Conservation (phyloP, 768 basidiomycete genomes). For the Boletellus emodensis region DNA sequence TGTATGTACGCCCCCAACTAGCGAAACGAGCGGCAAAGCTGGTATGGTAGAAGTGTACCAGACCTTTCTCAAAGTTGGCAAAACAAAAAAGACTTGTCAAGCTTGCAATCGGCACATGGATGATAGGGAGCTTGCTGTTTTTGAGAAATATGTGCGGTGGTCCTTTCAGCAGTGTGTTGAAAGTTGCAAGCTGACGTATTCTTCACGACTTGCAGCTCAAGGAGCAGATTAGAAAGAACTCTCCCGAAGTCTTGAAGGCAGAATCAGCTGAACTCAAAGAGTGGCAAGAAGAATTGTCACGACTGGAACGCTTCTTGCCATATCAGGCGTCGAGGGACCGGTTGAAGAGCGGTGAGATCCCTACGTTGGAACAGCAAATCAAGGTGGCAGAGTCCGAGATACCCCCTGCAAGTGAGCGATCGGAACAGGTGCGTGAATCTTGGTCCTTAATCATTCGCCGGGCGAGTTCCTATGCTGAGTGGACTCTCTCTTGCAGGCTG, state of each 20-base stretch:
- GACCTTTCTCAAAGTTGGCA: constrained; percentile 51
- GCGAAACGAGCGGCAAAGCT: constrained; percentile 21
- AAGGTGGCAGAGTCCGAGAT: constrained; percentile 52
- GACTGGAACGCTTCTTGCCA: constrained; percentile 58
- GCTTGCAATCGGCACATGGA: constrained; percentile 72
- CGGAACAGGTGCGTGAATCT: constrained; percentile 56
- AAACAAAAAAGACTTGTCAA: constrained; percentile 63
- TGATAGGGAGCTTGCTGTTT: constrained; percentile 48
- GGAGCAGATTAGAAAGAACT: constrained; percentile 54
- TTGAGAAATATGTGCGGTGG: constrained; percentile 65
- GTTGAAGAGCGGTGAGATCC: constrained; percentile 60
- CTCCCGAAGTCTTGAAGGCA: constrained; percentile 41
- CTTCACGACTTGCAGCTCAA: constrained; percentile 46
- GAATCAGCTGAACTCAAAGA: constrained; percentile 37
- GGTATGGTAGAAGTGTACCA: constrained; percentile 49
- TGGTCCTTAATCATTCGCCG: no score
- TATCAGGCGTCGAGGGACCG: constrained; percentile 50
- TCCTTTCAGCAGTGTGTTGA: not conserved
- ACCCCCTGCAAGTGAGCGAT: constrained; percentile 45
- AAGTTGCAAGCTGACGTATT: not conserved
- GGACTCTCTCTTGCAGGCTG: constrained; percentile 38
- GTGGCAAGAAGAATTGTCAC: constrained; percentile 59
- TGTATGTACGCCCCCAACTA: constrained; percentile 2
- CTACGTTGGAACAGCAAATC: constrained; percentile 59
- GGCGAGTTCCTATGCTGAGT: not conserved